Evolutionary conservation across 1,284 basidiomycete species (phyloP).

Genomic region (Rhodotorula sp.): DNA sequence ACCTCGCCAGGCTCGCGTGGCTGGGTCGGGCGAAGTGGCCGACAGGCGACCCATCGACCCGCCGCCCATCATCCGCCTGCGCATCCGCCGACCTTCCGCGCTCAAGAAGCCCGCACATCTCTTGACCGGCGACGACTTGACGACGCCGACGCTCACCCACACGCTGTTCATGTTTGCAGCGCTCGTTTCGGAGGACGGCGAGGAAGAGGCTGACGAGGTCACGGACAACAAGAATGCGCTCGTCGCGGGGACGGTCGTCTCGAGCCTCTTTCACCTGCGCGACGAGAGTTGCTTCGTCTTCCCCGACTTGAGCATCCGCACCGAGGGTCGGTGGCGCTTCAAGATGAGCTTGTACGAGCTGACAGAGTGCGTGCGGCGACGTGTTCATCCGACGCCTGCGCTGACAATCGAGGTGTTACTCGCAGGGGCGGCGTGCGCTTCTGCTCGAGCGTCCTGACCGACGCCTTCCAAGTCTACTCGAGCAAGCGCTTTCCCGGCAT

Average conservation of each 20-base stretch:
- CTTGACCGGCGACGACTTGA: constrained; percentile 30
- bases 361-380: constrained; percentile 65
- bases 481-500: constrained; percentile 91
- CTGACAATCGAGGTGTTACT: neutral
- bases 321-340: constrained; percentile 81
- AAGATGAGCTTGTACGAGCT: constrained; percentile 92
- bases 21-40: constrained; percentile 84
- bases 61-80: constrained; percentile 91
- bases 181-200: constrained; percentile 54
- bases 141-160: constrained; percentile 55
- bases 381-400: neutral
- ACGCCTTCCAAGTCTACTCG: constrained; percentile 85
- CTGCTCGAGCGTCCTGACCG: constrained; percentile 81
- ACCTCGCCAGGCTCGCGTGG: constrained; percentile 83
- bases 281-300: constrained; percentile 68
- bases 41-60: constrained; percentile 80
- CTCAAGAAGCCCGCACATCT: constrained; percentile 41
- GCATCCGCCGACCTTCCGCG: constrained; percentile 60
- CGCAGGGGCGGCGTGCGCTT: constrained; percentile 73
- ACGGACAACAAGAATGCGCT: constrained; percentile 82
- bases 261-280: constrained; percentile 89
- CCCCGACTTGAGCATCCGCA: constrained; percentile 56
- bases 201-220: constrained; percentile 87
- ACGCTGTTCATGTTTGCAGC: constrained; percentile 93
- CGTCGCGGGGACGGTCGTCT: constrained; percentile 84